Conservation (phyloP, 164 flowering plant genomes). For the Annona cherimola region DNA sequence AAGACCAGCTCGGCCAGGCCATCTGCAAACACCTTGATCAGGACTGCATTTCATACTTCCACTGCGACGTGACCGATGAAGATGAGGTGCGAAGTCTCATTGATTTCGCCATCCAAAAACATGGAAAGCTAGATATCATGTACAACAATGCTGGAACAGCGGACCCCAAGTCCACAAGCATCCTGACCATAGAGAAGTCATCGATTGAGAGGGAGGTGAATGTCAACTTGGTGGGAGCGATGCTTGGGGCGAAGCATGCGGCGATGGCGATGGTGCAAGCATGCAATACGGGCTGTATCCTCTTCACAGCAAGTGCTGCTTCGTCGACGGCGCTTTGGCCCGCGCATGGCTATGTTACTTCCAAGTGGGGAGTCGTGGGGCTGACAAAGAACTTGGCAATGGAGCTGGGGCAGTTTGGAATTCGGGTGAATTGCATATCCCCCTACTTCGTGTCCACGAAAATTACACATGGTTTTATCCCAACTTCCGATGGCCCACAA, state of each 20-base stretch:
- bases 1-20: conserved; percentile 38
- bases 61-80: conserved; percentile 66
- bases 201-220: conserved; percentile 41
- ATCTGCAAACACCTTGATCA: conserved; percentile 5
- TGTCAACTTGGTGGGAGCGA: conserved; percentile 57
- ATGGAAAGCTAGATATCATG: conserved; percentile 68
- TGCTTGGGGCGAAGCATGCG: conserved; percentile 76
- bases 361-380: conserved; percentile 38
- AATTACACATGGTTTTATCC: conserved; percentile 32
- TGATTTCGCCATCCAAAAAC: conserved; percentile 45
- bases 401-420: conserved; percentile 37
- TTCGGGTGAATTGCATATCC: conserved; percentile 55
- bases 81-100: conserved; percentile 54
- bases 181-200: conserved; percentile 43
- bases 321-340: conserved; percentile 39
- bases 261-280: conserved; percentile 72
- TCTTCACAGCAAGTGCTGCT: conserved; percentile 43
- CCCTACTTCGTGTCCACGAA: conserved; percentile 47
- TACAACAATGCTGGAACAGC: conserved; percentile 79
- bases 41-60: background rate
- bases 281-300: conserved; percentile 29
- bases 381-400: conserved; percentile 33
- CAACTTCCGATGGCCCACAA: conserved; percentile 25
- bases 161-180: conserved; percentile 49
- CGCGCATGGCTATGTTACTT: conserved; percentile 25